Percentiles rank a stretch among this genome's conserved stretches.
These are phyloP conservation scores for Geranium incanum DNA, from an alignment of 441 rosid species.

Conservation along the genomic window DNA sequence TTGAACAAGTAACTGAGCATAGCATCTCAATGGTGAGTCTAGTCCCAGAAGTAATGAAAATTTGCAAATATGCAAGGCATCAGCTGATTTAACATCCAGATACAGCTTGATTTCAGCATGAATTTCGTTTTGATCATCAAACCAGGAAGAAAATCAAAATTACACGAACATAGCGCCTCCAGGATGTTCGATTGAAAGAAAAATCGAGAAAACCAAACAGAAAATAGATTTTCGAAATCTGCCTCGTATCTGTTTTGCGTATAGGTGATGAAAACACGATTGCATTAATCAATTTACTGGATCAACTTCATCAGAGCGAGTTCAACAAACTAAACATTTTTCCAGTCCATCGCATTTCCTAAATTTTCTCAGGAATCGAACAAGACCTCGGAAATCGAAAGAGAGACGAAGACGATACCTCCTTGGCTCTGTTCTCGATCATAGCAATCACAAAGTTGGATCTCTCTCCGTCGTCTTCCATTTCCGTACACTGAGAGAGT, in stretches of 20 bases:
- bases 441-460: slow-evolving; percentile 79
- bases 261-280: not conserved
- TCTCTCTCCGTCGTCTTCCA: slow-evolving; percentile 89
- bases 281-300: not conserved
- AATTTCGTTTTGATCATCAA: not conserved
- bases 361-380: slow-evolving; percentile 25
- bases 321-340: not conserved
- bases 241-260: not conserved
- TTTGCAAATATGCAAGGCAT: not conserved
- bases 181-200: not conserved
- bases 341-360: slow-evolving; percentile 3
- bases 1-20: not conserved
- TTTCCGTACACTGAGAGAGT: slow-evolving; percentile 24
- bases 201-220: slow-evolving; percentile 2
- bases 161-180: not conserved
- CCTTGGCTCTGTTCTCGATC: slow-evolving; percentile 94
- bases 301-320: not conserved
- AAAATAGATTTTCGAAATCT: not conserved
- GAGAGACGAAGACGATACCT: slow-evolving; percentile 40
- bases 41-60: not conserved
- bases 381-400: slow-evolving; percentile 20
- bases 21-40: not conserved
- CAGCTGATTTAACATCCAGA: not conserved
- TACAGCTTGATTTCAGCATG: not conserved
- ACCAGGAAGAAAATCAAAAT: not conserved